Evolutionary conservation across 306 rosid species (phyloP), one percentile per base, ranked within the genome.

Genomic region (Prunus padus): DNA sequence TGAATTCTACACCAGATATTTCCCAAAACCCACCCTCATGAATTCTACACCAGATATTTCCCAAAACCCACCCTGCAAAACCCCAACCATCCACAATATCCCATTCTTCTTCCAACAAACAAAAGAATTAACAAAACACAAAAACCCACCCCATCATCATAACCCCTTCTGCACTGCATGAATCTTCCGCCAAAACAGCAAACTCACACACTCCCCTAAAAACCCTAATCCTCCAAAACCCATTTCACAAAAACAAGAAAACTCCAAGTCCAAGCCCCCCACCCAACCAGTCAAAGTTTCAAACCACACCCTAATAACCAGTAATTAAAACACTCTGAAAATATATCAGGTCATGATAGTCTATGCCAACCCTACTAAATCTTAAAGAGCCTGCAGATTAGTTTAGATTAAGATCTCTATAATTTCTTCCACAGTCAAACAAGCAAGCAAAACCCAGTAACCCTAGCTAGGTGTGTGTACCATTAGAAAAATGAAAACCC

Each of bases 1-100:
- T n/a, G n/a, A n/a, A n/a, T n/a, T n/a, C n/a, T n/a, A n/a, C 59
- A 54, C 18, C 1, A 20, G 5, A 23, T 25, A 42, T 18, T 59
- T 72, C 76, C 42, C 40, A 72, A 72, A 72, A 72, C 10, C 67
- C 44, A 45, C 56, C 45, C 31, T 59, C 16, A 69, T 69, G 44
- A 26, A 49, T 26, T 46, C 23, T 25, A 23, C 59, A 54, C 18
- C 1, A 20, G 5, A 23, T 25, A 42, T 18, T 59, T 72, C 76
- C 42, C 40, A 72, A 72, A 72, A 72, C 10, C 67, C 44, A 45
- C 56, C 45, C 31, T 31, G 45, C 33, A 31, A 52, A 51, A 19
- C 49, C 47, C 49, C 47, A 57, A 60, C 55, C 19, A 56, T 57
- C 67, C 76, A 57, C 44, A 22, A 40, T 7, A 57, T 23, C 76